A percentile compares a stretch with the other conserved stretches of the same genome.
phyloP scores from a whole-genome alignment of 805 yeast species.

The Zygosaccharomyces bisporus region DNA sequence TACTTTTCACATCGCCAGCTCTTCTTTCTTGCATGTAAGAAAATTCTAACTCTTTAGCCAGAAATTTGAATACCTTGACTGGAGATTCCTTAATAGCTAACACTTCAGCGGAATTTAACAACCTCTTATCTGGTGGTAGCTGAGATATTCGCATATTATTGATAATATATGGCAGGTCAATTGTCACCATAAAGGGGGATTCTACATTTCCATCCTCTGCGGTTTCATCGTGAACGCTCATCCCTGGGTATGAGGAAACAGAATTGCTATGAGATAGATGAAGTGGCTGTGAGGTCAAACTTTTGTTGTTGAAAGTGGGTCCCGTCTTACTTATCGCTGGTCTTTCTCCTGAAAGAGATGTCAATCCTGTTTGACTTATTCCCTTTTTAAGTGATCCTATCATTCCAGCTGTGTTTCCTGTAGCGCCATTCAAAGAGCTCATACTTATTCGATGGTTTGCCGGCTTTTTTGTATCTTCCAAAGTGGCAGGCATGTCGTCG shows the following conservation, averaged over 20 bases:
- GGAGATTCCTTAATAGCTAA: slow-evolving; percentile 30
- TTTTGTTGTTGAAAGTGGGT: slow-evolving; percentile 21
- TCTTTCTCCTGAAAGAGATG: slow-evolving; percentile 17
- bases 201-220: slow-evolving; percentile 9
- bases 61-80: slow-evolving; percentile 32
- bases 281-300: slow-evolving; percentile 13
- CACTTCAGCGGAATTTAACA: slow-evolving; percentile 12
- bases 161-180: slow-evolving; percentile 32
- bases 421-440: slow-evolving; percentile 5
- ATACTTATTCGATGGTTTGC: slow-evolving; percentile 10
- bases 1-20: slow-evolving; percentile 17
- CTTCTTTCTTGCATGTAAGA: slow-evolving; percentile 24
- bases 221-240: slow-evolving; percentile 12
- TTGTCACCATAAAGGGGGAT: slow-evolving; percentile 28
- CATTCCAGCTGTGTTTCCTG: slow-evolving; percentile 8
- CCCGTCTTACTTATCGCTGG: slow-evolving; percentile 15
- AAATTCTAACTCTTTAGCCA: slow-evolving; percentile 34
- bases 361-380: slow-evolving; percentile 18
- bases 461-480: slow-evolving; percentile 13
- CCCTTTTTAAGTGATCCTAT: slow-evolving; percentile 20
- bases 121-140: slow-evolving; percentile 14
- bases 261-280: slow-evolving; percentile 12
- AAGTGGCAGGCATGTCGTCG: slow-evolving; percentile 6
- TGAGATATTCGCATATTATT: slow-evolving; percentile 28
- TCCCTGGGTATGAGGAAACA: slow-evolving; percentile 16